Evolutionary conservation across 768 basidiomycete genomes (phyloP).

Genomic region (Trametes sanguinea): DNA sequence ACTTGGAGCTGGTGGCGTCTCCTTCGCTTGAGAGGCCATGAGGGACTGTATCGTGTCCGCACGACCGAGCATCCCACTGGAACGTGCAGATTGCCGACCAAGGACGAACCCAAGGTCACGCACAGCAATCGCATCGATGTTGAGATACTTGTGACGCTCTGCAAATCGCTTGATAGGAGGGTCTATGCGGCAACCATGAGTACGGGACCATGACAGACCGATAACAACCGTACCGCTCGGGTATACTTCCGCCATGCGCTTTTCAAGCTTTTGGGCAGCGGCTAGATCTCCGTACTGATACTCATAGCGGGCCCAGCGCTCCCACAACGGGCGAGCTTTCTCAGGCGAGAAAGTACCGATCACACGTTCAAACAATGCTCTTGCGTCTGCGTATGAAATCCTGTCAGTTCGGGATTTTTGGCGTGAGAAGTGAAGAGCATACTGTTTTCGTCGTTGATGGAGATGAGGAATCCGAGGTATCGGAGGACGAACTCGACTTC

Average conservation of each 20-base stretch:
- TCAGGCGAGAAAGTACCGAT: constrained; percentile 77
- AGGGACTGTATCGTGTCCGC: constrained; percentile 41
- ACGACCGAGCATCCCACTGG: constrained; percentile 32
- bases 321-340: constrained; percentile 86
- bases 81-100: constrained; percentile 25
- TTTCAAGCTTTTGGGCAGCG: constrained; percentile 85
- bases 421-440: constrained; percentile 34
- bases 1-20: constrained; percentile 26
- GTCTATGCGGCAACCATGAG: constrained; percentile 49
- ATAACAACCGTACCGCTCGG: constrained; percentile 61
- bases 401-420: constrained; percentile 12
- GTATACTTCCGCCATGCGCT: constrained; percentile 85
- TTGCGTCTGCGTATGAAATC: constrained; percentile 65
- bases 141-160: constrained; percentile 79
- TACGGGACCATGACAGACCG: neutral
- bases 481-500: constrained; percentile 85
- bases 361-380: constrained; percentile 91
- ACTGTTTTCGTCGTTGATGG: constrained; percentile 96
- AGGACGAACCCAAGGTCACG: constrained; percentile 84
- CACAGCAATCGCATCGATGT: constrained; percentile 85
- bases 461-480: constrained; percentile 91
- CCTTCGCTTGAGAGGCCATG: constrained; percentile 20
- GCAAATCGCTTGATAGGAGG: constrained; percentile 91
- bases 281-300: constrained; percentile 94
- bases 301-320: constrained; percentile 93